Evolutionary conservation across 2,329 filamentous ascomycete genomes (phyloP), one percentile per base, ranked within the genome.

Genomic region (Scedosporium aurantiacum): DNA sequence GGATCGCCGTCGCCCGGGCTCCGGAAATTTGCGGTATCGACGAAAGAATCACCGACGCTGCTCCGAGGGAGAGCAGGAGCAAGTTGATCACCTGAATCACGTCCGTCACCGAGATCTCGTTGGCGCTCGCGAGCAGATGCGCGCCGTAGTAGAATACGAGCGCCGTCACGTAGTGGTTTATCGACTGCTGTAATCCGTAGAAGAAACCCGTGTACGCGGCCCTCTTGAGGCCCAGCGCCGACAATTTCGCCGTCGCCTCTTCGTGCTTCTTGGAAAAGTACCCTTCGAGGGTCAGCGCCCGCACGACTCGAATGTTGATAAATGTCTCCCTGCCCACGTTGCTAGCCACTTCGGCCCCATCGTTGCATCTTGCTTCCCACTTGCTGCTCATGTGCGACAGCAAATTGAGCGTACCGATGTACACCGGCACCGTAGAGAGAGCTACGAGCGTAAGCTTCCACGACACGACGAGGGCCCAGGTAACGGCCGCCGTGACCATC

Each of bases 81-180:
- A 96, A 79, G 40, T 91, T 88, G 67, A 94, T 86, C 0, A 94
- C 89, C 63, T 87, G 83, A 28, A 96, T 75, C 18, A 94, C 81
- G 1, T 80, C 75, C 1, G 80, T 77, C 0, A 87, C 80, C 0
- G 76, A 73, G 45, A 80, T 73, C 8, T 75, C 69, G 1, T 54
- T 12, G 8, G 41, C 18, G 32, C 32, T 58, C 0, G 79, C 77
- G 5, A 89, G 79, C 10, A 96, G 77, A 0, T 81, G 74, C 0
- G 86, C 84, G 2, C 89, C 90, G 69, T 93, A 95, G 74, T 88
- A 96, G 70, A 96, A 94, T 8, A 96, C 82, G 3, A 96, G 75
- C 0, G 91, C 90, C 47, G 85, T 87, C 14, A 90, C 79, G 67
- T 90, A 90, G 63, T 85, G 82, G 45, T 86, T 82, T 18, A 86